Evolutionary conservation across 2,329 filamentous ascomycete genomes (phyloP).

Genomic region (Nigrospora oryzae): DNA sequence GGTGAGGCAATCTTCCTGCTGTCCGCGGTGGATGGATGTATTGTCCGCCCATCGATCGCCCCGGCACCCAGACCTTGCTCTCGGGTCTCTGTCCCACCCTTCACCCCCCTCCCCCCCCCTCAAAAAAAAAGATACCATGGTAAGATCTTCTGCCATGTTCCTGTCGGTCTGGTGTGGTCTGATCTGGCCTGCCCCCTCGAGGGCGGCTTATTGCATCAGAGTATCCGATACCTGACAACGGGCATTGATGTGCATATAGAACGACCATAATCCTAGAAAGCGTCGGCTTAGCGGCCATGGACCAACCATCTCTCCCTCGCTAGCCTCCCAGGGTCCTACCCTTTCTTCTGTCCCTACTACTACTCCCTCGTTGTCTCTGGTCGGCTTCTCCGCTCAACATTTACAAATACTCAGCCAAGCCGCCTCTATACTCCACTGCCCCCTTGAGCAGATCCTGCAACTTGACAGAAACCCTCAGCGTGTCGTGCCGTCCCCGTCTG

Average conservation of each 20-base stretch:
- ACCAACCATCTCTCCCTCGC: constrained; percentile 25
- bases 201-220: constrained; percentile 21
- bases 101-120: constrained; percentile 13
- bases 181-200: constrained; percentile 2
- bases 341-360: constrained; percentile 15
- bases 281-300: constrained; percentile 32
- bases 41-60: constrained; percentile 14
- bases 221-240: constrained; percentile 16
- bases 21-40: constrained; percentile 9
- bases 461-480: constrained; percentile 20
- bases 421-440: constrained; percentile 21
- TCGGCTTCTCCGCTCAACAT: constrained; percentile 15
- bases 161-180: constrained; percentile 5
- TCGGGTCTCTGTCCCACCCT: constrained; percentile 21
- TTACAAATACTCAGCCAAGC: constrained; percentile 25
- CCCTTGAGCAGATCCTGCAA: constrained; percentile 18
- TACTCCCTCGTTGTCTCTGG: constrained; percentile 12
- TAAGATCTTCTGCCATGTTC: constrained; percentile 21
- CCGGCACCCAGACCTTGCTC: constrained; percentile 18
- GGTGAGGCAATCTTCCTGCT: constrained; percentile 16
- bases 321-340: constrained; percentile 23
- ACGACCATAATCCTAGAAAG: constrained; percentile 31
- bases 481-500: constrained; percentile 22
- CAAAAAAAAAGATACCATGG: constrained; percentile 21
- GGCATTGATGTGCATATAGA: constrained; percentile 23